Evolutionary conservation across 306 rosid genomes (phyloP).

Genomic region (Inga oerstediana): DNA sequence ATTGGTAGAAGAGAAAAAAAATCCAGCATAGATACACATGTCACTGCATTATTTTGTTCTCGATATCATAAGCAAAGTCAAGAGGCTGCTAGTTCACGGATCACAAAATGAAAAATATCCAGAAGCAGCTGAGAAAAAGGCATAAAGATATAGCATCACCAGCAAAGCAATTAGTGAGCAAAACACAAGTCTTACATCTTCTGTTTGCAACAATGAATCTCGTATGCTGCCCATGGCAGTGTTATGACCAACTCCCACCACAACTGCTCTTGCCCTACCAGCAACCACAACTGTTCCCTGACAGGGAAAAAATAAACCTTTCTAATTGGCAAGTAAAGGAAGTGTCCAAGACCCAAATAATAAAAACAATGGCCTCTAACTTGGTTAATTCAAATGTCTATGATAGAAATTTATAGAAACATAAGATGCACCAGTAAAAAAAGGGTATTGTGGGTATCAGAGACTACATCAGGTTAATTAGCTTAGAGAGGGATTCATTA

Average conservation of each 20-base stretch:
- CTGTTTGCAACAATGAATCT: slow-evolving; percentile 89
- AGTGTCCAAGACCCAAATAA: background rate
- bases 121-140: slow-evolving; percentile 28
- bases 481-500: slow-evolving; percentile 24
- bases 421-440: slow-evolving; percentile 9
- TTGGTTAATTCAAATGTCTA: slow-evolving; percentile 24
- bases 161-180: slow-evolving; percentile 1
- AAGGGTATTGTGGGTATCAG: background rate
- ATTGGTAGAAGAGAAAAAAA: slow-evolving; percentile 19
- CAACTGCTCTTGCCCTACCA: slow-evolving; percentile 96
- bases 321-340: background rate
- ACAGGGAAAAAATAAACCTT: slow-evolving; percentile 39
- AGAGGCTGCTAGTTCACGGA: slow-evolving; percentile 7
- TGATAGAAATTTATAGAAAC: background rate
- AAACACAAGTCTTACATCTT: slow-evolving; percentile 72
- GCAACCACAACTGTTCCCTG: slow-evolving; percentile 98
- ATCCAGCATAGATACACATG: background rate
- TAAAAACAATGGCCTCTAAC: slow-evolving; percentile 22
- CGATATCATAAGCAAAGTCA: slow-evolving; percentile 5
- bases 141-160: slow-evolving; percentile 25
- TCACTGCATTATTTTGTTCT: slow-evolving; percentile 23
- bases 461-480: background rate
- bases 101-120: slow-evolving; percentile 29
- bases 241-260: slow-evolving; percentile 89
- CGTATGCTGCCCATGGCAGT: slow-evolving; percentile 98